phyloP scores from a whole-genome alignment of 2,329 filamentous ascomycete genomes.

The Cladophialophora bantiana region DNA sequence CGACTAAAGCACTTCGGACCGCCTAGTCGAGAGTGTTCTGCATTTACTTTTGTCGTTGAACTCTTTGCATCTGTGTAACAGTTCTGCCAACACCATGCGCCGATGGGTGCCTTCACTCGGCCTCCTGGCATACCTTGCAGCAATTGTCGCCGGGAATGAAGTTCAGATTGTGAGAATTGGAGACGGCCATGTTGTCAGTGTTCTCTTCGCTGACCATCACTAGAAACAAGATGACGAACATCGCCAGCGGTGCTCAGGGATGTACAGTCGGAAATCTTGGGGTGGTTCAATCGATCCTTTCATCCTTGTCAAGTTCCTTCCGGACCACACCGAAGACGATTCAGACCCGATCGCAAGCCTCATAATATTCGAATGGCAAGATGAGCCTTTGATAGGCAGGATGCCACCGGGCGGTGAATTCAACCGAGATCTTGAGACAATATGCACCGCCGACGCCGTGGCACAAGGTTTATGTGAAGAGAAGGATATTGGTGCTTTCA shows the following conservation, averaged over 20 bases:
- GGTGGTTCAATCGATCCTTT: conserved; percentile 87
- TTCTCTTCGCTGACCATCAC: conserved; percentile 31
- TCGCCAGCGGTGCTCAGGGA: conserved; percentile 84
- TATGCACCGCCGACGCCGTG: conserved; percentile 78
- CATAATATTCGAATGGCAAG: conserved; percentile 93
- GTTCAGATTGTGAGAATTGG: conserved; percentile 51
- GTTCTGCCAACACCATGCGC: conserved; percentile 31
- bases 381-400: conserved; percentile 79
- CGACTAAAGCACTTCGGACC: background rate
- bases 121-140: conserved; percentile 36
- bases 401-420: conserved; percentile 62
- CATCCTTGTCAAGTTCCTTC: conserved; percentile 78
- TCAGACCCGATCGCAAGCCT: conserved; percentile 80
- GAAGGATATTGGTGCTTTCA: conserved; percentile 82
- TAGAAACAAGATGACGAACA: conserved; percentile 79
- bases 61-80: background rate
- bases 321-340: conserved; percentile 64
- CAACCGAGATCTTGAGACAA: conserved; percentile 69
- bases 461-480: conserved; percentile 74
- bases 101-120: conserved; percentile 39
- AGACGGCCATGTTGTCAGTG: background rate
- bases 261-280: conserved; percentile 92
- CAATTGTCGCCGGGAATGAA: conserved; percentile 52
- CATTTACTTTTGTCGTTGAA: background rate
- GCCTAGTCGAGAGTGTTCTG: background rate